Conservation (phyloP, 1,139 yeast species). For the Diutina scorzettiae region DNA sequence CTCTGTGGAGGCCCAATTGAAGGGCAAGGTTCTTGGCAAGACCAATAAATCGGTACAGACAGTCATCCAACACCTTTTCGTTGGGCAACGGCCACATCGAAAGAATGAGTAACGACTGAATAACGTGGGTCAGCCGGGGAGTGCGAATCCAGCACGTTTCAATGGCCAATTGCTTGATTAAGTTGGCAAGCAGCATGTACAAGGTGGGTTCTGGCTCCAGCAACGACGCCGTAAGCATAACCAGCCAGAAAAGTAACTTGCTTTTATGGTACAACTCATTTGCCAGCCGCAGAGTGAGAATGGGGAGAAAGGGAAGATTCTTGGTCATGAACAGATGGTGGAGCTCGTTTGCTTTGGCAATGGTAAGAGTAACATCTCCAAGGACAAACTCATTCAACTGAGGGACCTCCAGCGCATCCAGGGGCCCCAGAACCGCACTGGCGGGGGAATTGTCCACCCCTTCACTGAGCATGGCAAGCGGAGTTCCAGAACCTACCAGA, state of each 20-base stretch:
- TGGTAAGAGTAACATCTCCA: slow-evolving; percentile 61
- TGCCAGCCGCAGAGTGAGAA: slow-evolving; percentile 59
- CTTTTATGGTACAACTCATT: slow-evolving; percentile 74
- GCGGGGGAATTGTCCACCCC: slow-evolving; percentile 2
- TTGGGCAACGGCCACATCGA: slow-evolving; percentile 92
- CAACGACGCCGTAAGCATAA: slow-evolving; percentile 72
- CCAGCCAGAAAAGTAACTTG: slow-evolving; percentile 82
- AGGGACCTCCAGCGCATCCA: neutral
- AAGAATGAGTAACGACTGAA: slow-evolving; percentile 73
- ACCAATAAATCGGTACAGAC: slow-evolving; percentile 80
- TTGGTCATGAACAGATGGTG: slow-evolving; percentile 57
- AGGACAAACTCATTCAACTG: slow-evolving; percentile 43
- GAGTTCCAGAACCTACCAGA: neutral
- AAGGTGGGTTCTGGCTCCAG: slow-evolving; percentile 81
- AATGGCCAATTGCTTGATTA: slow-evolving; percentile 78
- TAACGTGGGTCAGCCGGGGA: slow-evolving; percentile 87
- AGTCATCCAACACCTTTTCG: slow-evolving; percentile 85
- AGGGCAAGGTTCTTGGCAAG: slow-evolving; percentile 75
- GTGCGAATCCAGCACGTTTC: slow-evolving; percentile 92
- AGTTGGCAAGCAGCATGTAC: slow-evolving; percentile 62
- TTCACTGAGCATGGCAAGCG: neutral
- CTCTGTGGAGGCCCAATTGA: slow-evolving; percentile 89
- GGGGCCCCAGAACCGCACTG: neutral
- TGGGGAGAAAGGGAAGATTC: slow-evolving; percentile 71
- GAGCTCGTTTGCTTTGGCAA: slow-evolving; percentile 56